Conservation (phyloP, 768 basidiomycete species). For the Lactarius evosmus region DNA sequence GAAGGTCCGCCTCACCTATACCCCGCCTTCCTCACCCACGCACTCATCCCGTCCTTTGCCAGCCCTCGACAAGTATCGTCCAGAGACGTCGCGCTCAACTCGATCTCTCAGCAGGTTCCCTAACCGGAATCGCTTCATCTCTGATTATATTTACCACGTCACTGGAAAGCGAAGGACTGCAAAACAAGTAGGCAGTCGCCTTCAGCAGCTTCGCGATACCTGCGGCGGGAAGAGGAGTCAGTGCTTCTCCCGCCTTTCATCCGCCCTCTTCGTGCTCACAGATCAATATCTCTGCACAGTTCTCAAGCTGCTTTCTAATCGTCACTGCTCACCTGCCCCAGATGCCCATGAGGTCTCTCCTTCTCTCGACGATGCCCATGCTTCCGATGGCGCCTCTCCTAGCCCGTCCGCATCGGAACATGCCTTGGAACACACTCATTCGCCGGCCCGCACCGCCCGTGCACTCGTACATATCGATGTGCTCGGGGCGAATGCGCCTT, state of each 20-base stretch:
- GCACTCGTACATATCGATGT: constrained; percentile 30
- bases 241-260: constrained; percentile 34
- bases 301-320: constrained; percentile 30
- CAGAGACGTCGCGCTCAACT: constrained; percentile 70
- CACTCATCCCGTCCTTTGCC: constrained; percentile 17
- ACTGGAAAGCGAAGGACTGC: constrained; percentile 70
- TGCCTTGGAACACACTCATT: constrained; percentile 24
- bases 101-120: constrained; percentile 72
- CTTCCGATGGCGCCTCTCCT: constrained; percentile 21
- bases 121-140: constrained; percentile 76
- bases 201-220: constrained; percentile 75
- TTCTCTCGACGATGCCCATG: constrained; percentile 20
- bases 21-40: constrained; percentile 6
- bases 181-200: constrained; percentile 77
- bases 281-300: constrained; percentile 16
- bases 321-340: constrained; percentile 22
- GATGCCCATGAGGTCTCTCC: constrained; percentile 20
- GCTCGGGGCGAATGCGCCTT: constrained; percentile 20
- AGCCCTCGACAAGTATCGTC: constrained; percentile 72
- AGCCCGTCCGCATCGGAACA: constrained; percentile 23
- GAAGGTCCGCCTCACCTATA: constrained; percentile 48
- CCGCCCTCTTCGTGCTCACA: constrained; percentile 16
- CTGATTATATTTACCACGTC: constrained; percentile 66
- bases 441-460: constrained; percentile 36
- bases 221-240: constrained; percentile 67